Evolutionary conservation across 768 basidiomycete species (phyloP).

Genomic region (Collybia sordida): DNA sequence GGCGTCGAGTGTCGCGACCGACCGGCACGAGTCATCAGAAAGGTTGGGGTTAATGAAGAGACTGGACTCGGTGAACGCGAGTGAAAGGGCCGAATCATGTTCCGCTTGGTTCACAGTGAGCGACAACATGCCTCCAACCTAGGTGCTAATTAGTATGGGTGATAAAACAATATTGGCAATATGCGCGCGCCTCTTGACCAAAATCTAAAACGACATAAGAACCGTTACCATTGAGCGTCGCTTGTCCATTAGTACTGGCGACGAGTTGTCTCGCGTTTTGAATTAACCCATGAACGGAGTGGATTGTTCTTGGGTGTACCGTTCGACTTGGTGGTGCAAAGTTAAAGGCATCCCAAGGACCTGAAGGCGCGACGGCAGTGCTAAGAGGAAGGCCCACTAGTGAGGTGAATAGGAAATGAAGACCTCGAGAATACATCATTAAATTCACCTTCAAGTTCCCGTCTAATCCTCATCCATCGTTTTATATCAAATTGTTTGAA

Average conservation of each 20-base stretch:
- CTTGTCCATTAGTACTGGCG: constrained; percentile 15
- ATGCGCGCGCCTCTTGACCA: constrained; percentile 29
- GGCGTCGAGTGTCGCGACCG: constrained; percentile 20
- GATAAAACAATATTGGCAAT: background rate
- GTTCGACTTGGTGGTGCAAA: constrained; percentile 32
- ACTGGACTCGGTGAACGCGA: constrained; percentile 52
- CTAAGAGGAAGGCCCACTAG: background rate
- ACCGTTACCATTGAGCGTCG: constrained; percentile 26
- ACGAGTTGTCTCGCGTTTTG: constrained; percentile 24
- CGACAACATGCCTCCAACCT: constrained; percentile 34
- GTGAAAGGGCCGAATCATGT: constrained; percentile 31
- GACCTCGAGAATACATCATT: background rate
- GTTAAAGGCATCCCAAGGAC: constrained; percentile 45
- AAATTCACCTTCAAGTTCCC: background rate
- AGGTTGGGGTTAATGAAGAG: constrained; percentile 41
- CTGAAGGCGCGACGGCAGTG: constrained; percentile 29
- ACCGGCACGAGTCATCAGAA: constrained; percentile 41
- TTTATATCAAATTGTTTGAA: no score
- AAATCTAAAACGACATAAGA: constrained; percentile 41
- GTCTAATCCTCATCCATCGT: background rate
- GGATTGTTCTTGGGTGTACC: constrained; percentile 29
- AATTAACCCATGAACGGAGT: constrained; percentile 24
- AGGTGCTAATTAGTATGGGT: background rate
- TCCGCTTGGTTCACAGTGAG: constrained; percentile 25
- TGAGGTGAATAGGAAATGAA: background rate